Evolutionary conservation across 2,329 filamentous ascomycete species (phyloP), one percentile per base, ranked within the genome.

Genomic region (Aspergillus sp.): DNA sequence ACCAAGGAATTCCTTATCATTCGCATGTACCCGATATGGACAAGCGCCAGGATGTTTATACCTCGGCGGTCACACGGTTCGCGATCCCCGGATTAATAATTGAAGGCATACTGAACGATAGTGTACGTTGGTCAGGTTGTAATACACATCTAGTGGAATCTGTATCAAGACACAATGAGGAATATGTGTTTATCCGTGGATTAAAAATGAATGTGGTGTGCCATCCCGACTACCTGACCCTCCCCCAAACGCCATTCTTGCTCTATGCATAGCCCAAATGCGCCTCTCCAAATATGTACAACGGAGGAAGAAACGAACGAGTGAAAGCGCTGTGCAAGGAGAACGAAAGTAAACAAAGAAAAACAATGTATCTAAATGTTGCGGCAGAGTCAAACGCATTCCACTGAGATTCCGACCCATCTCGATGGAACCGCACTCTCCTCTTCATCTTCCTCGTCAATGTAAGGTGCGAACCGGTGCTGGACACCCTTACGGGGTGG

Each of bases 401-500:
- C 51, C 10, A 62, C 57, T 3, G 66, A 65, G 16, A 69, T 50
- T 14, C 65, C 65, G 23, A 68, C 55, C 66, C 67, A 69, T 48
- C 67, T 57, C 13, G 58, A 58, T 19, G 67, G 67, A 51, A 68
- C 53, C 23, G 54, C 48, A 51, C 57, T 49, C n/a, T 58, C 61
- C 25, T 60, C 57, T 16, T 63, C 52, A 14, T 56, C 53, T 14
- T 63, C 59, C 32, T 59, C 49, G 25, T 57, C 48, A 11, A 58
- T 48, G 55, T 54, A 58, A 44, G 53, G 48, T 31, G 42, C 21
- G 46, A 55, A 34, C 19, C 54, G 54, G 36, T 50, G 45, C 25
- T 58, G 54, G 40, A 19, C 64, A 20, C 55, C 64, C 45, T 71
- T 72, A 34, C 84, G 76, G 42, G 84, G 83, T 34, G 84, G 83